Evolutionary conservation across 2,329 filamentous ascomycete species (phyloP), one percentile per base, ranked within the genome.

Genomic region (Sclerotinia trifoliorum): DNA sequence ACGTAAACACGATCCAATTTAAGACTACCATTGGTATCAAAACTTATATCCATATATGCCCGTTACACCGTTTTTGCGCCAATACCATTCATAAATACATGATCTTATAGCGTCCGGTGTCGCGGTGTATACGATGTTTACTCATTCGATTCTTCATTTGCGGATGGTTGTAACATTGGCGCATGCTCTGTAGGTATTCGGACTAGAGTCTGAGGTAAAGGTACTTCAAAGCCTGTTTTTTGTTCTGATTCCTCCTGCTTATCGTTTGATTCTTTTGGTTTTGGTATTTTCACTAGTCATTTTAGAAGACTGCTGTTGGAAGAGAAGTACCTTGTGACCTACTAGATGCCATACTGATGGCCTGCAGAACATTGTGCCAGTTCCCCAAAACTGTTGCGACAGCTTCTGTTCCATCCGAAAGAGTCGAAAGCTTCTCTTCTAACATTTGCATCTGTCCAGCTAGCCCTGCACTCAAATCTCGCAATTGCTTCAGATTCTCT

Each of bases 281-380:
- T 88, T 21, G 90, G 85, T 35, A 94, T 82, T 82, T 91, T 92
- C 68, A 86, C 90, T 93, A 11, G 4, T 21, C 0, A 51, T 51
- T 11, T 63, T 52, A 63, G 46, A 21, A 26, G 10, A 15, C n/a
- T 39, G 52, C 24, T 8, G 21, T 52, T 19, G 17, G 29, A 5
- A 42, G 13, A 17, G 1, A n/a, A 51, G 10, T 21, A 66, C 19
- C 15, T 17, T 17, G 67, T 10, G 39, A 81, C 87, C 76, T 83
- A 94, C 91, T 85, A 70, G 90, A 94, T 70, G 92, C 92, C 90
- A 95, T 94, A 76, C 90, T 90, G 76, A 96, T 94, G 54, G 91
- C 91, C 72, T 90, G 85, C 70, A 96, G 83, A 72, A 96, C 92
- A 74, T 92, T 94, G 78, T 94, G 60, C 60, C 60, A 63, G 32